These are phyloP conservation scores for Lycium ferocissimum DNA, from an alignment of 257 asterid species.

Conservation along the genomic window DNA sequence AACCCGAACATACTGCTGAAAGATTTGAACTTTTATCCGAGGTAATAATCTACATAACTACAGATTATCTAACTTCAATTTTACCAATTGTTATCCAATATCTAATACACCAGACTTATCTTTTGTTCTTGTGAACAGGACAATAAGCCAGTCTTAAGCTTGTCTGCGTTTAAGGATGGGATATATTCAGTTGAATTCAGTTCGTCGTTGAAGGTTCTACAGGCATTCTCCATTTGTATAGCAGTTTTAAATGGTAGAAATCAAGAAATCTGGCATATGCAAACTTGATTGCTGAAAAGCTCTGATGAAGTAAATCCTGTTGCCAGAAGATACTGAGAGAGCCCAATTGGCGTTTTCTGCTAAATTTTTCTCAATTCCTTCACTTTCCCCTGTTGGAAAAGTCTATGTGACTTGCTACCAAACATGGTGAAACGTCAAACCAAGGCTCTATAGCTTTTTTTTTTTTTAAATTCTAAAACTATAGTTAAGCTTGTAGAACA, in stretches of 20 bases:
- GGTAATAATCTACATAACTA: constrained; percentile 47
- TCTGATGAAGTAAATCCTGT: constrained; percentile 37
- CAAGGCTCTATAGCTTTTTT: constrained; percentile 31
- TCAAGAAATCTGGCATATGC: constrained; percentile 37
- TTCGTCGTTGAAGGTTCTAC: constrained; percentile 60
- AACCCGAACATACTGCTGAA: constrained; percentile 40
- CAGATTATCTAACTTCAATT: neutral
- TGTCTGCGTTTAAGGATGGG: constrained; percentile 67
- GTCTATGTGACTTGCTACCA: constrained; percentile 38
- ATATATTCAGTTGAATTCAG: constrained; percentile 67
- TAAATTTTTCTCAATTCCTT: constrained; percentile 48
- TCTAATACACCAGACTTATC: neutral
- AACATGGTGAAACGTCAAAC: neutral
- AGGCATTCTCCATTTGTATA: constrained; percentile 72
- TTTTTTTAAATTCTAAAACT: neutral
- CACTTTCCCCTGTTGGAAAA: constrained; percentile 60
- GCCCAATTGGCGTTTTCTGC: constrained; percentile 44
- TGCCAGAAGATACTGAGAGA: constrained; percentile 35
- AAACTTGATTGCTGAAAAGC: constrained; percentile 32
- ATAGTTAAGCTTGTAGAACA: constrained; percentile 18
- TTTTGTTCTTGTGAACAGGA: constrained; percentile 36
- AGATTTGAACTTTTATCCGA: constrained; percentile 61
- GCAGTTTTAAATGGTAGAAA: constrained; percentile 53
- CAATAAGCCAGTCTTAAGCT: constrained; percentile 44
- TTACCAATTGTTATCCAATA: neutral